phyloP scores from a whole-genome alignment of 371 early-diverging fungal genomes.

The Funneliformis caledonium region DNA sequence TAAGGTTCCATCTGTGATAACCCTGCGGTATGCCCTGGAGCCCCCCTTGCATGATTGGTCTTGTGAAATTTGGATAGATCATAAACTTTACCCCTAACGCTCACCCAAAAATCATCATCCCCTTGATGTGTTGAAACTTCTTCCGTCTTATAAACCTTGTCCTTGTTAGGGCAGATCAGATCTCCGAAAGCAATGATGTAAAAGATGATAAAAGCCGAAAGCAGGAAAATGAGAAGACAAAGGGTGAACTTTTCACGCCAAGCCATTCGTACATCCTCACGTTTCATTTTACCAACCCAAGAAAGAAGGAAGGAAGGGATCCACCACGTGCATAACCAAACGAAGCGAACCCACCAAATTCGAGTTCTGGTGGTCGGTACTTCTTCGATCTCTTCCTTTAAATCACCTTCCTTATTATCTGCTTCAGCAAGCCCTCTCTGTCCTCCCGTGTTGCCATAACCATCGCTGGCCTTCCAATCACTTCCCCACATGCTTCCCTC shows the following conservation, averaged over 20 bases:
- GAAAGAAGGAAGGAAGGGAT: slow-evolving; percentile 66
- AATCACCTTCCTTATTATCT: neutral
- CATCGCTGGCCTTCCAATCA: slow-evolving; percentile 24
- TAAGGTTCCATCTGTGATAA: slow-evolving; percentile 58
- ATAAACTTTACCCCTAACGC: slow-evolving; percentile 79
- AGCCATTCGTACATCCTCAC: slow-evolving; percentile 89
- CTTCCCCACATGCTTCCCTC: slow-evolving; percentile 27
- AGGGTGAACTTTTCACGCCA: slow-evolving; percentile 97
- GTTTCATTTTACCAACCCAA: slow-evolving; percentile 76
- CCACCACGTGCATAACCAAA: slow-evolving; percentile 76
- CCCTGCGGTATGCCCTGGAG: slow-evolving; percentile 55
- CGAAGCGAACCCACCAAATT: slow-evolving; percentile 72
- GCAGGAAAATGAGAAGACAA: slow-evolving; percentile 82
- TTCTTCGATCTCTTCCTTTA: slow-evolving; percentile 49
- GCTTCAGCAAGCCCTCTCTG: neutral
- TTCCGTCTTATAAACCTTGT: slow-evolving; percentile 63
- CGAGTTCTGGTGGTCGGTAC: slow-evolving; percentile 62
- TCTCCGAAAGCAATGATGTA: slow-evolving; percentile 88
- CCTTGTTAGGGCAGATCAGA: slow-evolving; percentile 79
- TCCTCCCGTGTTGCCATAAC: neutral
- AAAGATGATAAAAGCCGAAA: slow-evolving; percentile 84
- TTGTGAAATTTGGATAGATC: slow-evolving; percentile 66
- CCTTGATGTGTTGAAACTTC: slow-evolving; percentile 53
- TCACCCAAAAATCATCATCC: slow-evolving; percentile 59
- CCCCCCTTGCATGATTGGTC: slow-evolving; percentile 47